These are phyloP conservation scores for Lichina pygmaea DNA, from an alignment of 495 filamentous ascomycete species.

Conservation along the genomic window DNA sequence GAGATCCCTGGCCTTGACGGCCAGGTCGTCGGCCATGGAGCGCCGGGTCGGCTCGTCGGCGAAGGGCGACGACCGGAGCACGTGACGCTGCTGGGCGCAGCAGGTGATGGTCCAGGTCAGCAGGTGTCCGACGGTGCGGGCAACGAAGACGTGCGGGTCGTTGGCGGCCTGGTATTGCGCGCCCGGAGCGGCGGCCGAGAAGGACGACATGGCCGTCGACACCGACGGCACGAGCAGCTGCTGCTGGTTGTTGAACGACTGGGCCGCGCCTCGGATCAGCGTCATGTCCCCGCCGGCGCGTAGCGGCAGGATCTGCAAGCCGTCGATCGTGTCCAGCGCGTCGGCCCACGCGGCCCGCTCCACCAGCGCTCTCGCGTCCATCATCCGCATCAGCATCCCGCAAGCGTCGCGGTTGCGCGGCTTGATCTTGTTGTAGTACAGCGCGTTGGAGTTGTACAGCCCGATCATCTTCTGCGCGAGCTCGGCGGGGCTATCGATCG, in stretches of 20 bases:
- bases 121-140: slow-evolving; percentile 64
- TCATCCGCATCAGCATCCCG: slow-evolving; percentile 47
- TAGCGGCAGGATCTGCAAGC: slow-evolving; percentile 52
- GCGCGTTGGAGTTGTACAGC: slow-evolving; percentile 49
- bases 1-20: slow-evolving; percentile 56
- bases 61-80: slow-evolving; percentile 34
- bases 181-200: background rate
- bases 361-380: slow-evolving; percentile 43
- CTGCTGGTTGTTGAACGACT: slow-evolving; percentile 29
- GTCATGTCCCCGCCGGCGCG: slow-evolving; percentile 38
- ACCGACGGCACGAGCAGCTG: background rate
- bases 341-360: slow-evolving; percentile 44
- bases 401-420: slow-evolving; percentile 40
- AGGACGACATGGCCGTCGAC: background rate
- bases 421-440: slow-evolving; percentile 44
- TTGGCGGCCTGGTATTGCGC: background rate
- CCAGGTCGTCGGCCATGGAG: slow-evolving; percentile 38
- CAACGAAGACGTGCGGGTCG: slow-evolving; percentile 42
- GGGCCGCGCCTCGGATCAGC: slow-evolving; percentile 44
- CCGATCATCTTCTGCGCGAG: slow-evolving; percentile 54
- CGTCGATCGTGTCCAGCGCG: slow-evolving; percentile 56
- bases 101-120: slow-evolving; percentile 80
- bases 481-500: slow-evolving; percentile 61
- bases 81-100: slow-evolving; percentile 46
- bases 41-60: slow-evolving; percentile 45